Conservation (phyloP, 768 basidiomycete species). For the Stropharia rugosoannulata region DNA sequence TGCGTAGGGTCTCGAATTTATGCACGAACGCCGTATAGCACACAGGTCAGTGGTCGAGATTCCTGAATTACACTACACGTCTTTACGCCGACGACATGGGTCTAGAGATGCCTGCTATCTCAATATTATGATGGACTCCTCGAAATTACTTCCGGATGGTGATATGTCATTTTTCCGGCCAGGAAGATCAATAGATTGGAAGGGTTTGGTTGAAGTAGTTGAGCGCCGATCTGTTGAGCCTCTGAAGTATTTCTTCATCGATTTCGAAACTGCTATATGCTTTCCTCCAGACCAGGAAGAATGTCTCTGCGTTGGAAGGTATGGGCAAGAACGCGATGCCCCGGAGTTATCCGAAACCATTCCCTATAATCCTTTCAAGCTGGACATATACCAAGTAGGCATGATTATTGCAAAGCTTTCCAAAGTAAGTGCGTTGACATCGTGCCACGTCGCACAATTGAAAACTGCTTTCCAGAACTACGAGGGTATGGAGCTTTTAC, state of each 20-base stretch:
- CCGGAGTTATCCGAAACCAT: slow-evolving; percentile 19
- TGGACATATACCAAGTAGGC: too few relatives aligned
- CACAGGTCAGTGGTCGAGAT: neutral
- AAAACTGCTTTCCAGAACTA: neutral
- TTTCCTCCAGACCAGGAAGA: neutral
- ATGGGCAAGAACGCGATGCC: slow-evolving; percentile 21
- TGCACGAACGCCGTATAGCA: slow-evolving; percentile 7
- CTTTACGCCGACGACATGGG: neutral
- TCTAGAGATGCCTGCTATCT: slow-evolving; percentile 9
- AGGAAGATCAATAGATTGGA: neutral
- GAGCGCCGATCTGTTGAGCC: slow-evolving; percentile 18
- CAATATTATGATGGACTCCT: slow-evolving; percentile 18
- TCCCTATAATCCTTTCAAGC: too few relatives aligned
- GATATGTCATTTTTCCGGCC: neutral
- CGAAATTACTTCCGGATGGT: slow-evolving; percentile 8
- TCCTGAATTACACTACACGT: too few relatives aligned
- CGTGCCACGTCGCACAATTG: too few relatives aligned
- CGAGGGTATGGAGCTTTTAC: neutral
- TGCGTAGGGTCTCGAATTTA: slow-evolving; percentile 5
- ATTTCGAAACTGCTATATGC: slow-evolving; percentile 19
- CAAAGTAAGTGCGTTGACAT: too few relatives aligned
- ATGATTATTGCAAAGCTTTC: too few relatives aligned
- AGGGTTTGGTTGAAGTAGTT: neutral
- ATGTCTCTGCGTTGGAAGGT: slow-evolving; percentile 1
- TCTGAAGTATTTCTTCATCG: slow-evolving; percentile 28